Conservation (phyloP, 257 asterid species). For the Rehmannia glutinosa region DNA sequence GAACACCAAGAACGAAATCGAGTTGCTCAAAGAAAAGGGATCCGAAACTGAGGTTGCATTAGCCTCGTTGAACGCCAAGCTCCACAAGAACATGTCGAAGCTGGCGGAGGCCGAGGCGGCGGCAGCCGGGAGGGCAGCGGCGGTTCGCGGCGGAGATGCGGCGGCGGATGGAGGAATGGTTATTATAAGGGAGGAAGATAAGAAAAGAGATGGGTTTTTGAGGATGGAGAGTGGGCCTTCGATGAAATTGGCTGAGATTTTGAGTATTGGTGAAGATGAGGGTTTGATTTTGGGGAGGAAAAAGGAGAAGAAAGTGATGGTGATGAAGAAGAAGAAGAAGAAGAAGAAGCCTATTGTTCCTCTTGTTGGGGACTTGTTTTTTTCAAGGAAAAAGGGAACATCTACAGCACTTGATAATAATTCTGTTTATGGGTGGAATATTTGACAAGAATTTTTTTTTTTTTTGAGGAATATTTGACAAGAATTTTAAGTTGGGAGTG, state of each 20-base stretch:
- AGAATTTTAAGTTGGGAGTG: neutral
- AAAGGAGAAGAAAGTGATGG: slow-evolving; percentile 35
- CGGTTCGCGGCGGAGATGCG: neutral
- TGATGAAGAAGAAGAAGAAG: no score
- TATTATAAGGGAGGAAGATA: slow-evolving; percentile 27
- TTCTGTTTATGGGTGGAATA: slow-evolving; percentile 37
- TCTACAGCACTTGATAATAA: slow-evolving; percentile 29
- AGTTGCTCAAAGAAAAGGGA: slow-evolving; percentile 56
- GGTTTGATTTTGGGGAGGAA: slow-evolving; percentile 27
- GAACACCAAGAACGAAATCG: slow-evolving; percentile 54
- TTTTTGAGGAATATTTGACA: slow-evolving; percentile 19
- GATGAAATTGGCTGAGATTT: slow-evolving; percentile 37
- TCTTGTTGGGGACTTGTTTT: slow-evolving; percentile 53
- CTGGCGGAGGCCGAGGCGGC: slow-evolving; percentile 64
- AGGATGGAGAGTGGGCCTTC: slow-evolving; percentile 25
- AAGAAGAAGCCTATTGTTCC: slow-evolving; percentile 74
- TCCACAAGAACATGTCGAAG: slow-evolving; percentile 76
- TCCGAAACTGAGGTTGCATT: slow-evolving; percentile 69
- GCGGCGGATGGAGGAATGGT: slow-evolving; percentile 4
- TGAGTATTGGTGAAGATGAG: slow-evolving; percentile 30
- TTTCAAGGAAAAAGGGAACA: slow-evolving; percentile 45
- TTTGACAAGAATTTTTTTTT: neutral
- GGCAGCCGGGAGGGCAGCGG: slow-evolving; percentile 21
- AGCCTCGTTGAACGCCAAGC: slow-evolving; percentile 80
- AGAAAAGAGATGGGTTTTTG: slow-evolving; percentile 21